Evolutionary conservation across 106 monocot species (phyloP).

Genomic region (Acorus calamus): DNA sequence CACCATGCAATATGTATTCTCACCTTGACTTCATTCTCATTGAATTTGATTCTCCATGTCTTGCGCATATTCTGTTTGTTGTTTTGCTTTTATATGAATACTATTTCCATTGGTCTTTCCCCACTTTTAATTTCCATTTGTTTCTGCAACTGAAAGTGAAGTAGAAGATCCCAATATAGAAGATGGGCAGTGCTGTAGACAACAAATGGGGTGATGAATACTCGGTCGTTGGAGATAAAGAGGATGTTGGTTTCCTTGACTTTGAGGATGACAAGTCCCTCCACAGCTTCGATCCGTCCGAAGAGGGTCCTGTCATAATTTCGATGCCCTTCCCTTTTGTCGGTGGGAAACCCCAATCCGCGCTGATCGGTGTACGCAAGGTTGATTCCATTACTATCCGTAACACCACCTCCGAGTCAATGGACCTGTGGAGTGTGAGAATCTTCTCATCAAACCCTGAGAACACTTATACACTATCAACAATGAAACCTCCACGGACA

Average conservation of each 20-base stretch:
- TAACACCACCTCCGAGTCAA: conserved; percentile 54
- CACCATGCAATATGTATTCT: no score
- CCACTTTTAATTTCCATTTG: no score
- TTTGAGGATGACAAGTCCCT: conserved; percentile 62
- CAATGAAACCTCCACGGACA: conserved; percentile 67
- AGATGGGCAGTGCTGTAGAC: conserved; percentile 18
- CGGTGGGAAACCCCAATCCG: conserved; percentile 62
- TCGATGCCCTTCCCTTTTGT: conserved; percentile 61
- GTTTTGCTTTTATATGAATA: no score
- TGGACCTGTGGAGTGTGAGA: conserved; percentile 77
- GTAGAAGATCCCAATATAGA: no score
- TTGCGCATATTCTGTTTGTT: no score
- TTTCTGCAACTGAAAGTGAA: no score
- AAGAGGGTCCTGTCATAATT: conserved; percentile 50
- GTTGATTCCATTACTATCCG: conserved; percentile 38
- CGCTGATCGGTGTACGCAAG: conserved; percentile 45
- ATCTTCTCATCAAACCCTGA: conserved; percentile 87
- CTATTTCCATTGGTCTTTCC: no score
- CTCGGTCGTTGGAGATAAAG: conserved; percentile 59
- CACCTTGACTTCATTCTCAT: no score
- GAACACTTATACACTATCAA: conserved; percentile 51
- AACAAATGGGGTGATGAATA: conserved; percentile 39
- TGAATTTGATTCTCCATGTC: no score
- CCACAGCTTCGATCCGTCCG: conserved; percentile 23
- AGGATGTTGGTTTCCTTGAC: conserved; percentile 69